Conservation (phyloP, 345 rosid species). For the Mangifera indica region DNA sequence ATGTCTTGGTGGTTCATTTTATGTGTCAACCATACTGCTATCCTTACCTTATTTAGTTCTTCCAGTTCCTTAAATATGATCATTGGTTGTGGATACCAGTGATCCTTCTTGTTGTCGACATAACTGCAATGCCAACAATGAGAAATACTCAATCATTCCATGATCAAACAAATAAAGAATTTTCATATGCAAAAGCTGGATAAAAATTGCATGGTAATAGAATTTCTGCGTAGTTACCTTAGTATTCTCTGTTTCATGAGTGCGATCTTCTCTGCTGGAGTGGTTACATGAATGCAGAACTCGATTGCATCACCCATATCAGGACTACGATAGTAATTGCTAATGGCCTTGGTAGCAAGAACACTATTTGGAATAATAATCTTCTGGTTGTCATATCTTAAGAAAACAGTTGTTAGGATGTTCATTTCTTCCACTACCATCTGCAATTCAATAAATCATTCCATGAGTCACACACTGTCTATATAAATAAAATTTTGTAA, state of each 20-base stretch:
- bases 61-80: conserved; percentile 57
- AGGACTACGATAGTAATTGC: conserved; percentile 85
- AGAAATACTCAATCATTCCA: not conserved
- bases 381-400: conserved; percentile 77
- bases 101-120: conserved; percentile 68
- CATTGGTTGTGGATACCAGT: conserved; percentile 66
- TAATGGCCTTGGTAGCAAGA: conserved; percentile 65
- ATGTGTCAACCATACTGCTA: conserved; percentile 70
- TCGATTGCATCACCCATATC: conserved; percentile 86
- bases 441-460: conserved; percentile 31
- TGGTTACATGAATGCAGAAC: conserved; percentile 70
- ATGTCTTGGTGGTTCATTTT: conserved; percentile 80
- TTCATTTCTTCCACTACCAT: conserved; percentile 97
- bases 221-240: not conserved
- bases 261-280: conserved; percentile 70
- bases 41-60: conserved; percentile 52
- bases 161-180: not conserved
- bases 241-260: conserved; percentile 55
- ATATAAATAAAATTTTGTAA: not conserved
- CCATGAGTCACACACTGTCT: not conserved
- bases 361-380: conserved; percentile 62
- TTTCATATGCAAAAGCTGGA: not conserved
- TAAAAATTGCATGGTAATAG: not conserved
- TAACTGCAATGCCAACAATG: conserved; percentile 36
- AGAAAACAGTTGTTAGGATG: conserved; percentile 81